These are phyloP conservation scores for Rhodomyrtus tomentosa DNA, from an alignment of 345 rosid genomes.

Conservation along the genomic window DNA sequence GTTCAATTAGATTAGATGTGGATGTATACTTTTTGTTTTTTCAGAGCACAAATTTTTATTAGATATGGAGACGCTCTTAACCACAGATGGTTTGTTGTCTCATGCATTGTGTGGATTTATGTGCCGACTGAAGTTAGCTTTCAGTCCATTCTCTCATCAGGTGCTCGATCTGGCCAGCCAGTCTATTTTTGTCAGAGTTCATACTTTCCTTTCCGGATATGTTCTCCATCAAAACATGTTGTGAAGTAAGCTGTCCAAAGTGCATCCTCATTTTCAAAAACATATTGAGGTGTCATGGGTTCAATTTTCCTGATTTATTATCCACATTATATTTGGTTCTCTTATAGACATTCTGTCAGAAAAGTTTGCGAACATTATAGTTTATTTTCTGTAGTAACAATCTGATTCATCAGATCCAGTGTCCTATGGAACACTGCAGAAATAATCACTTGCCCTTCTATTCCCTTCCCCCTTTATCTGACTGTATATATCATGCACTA, in stretches of 20 bases:
- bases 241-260: conserved; percentile 39
- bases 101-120: neutral
- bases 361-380: neutral
- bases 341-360: neutral
- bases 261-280: no score
- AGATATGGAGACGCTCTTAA: no score
- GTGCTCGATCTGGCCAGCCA: conserved; percentile 85
- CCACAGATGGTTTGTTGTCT: neutral
- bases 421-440: no score
- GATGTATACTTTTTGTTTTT: accelerated
- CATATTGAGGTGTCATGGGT: no score
- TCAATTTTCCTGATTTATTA: neutral
- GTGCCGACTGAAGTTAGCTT: neutral
- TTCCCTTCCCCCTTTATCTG: neutral
- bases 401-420: neutral
- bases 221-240: conserved; percentile 54
- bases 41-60: neutral
- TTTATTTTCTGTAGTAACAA: neutral
- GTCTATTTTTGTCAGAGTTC: conserved; percentile 71
- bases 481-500: neutral
- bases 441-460: neutral
- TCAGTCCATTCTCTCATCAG: conserved; percentile 14
- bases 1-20: neutral
- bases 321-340: neutral
- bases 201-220: conserved; percentile 65